Evolutionary conservation across 2,329 filamentous ascomycete species (phyloP).

Genomic region (Colletotrichum echinochloae): DNA sequence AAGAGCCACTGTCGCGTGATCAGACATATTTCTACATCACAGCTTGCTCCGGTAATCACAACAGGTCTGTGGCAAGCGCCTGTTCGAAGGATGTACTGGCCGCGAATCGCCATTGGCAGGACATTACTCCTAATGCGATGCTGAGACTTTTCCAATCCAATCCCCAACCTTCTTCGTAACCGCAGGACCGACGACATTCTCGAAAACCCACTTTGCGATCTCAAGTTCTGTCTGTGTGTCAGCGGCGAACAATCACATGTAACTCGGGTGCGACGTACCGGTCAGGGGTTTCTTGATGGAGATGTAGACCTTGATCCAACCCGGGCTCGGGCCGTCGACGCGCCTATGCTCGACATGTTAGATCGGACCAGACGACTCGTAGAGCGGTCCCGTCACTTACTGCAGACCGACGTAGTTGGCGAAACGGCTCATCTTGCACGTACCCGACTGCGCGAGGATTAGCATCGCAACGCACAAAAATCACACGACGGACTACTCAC

Average conservation of each 20-base stretch:
- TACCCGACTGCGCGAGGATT: background rate
- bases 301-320: background rate
- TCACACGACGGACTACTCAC: background rate
- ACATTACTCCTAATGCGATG: background rate
- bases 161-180: background rate
- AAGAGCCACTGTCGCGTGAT: background rate
- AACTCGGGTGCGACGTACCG: background rate
- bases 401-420: background rate
- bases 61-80: background rate
- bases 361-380: too few species aligned
- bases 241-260: background rate
- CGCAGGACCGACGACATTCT: background rate
- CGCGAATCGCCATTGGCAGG: background rate
- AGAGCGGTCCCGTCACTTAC: too few species aligned
- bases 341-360: background rate
- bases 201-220: background rate
- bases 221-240: background rate
- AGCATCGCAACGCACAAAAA: background rate
- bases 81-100: background rate
- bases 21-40: background rate
- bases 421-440: background rate
- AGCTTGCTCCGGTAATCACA: background rate
- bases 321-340: background rate
- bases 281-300: background rate
- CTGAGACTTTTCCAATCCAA: background rate